phyloP scores from a whole-genome alignment of 129 eudicot genomes.

The Flaveria robusta region DNA sequence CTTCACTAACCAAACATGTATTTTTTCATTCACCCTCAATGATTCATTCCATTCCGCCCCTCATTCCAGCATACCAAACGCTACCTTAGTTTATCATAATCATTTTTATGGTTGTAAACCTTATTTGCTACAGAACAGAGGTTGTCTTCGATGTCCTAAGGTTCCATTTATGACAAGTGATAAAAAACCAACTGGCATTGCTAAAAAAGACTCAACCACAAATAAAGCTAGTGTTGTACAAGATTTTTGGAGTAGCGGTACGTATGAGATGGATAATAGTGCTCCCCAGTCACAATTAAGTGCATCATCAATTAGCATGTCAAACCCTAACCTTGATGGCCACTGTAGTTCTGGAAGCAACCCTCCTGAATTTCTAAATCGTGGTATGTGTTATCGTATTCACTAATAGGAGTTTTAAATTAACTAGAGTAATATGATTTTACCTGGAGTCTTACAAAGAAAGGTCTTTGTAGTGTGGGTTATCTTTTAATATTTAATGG shows the following conservation, averaged over 20 bases:
- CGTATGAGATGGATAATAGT: conserved; percentile 78
- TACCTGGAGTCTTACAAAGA: background rate
- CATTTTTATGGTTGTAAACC: conserved; percentile 57
- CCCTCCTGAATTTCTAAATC: conserved; percentile 74
- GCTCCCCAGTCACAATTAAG: conserved; percentile 75
- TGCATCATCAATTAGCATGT: conserved; percentile 65
- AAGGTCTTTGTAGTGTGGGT: background rate
- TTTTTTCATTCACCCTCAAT: too few species aligned
- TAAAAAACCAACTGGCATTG: conserved; percentile 60
- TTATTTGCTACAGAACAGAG: conserved; percentile 93
- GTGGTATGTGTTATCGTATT: conserved; percentile 44
- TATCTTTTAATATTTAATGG: background rate
- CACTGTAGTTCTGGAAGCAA: conserved; percentile 50
- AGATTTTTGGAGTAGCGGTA: conserved; percentile 74
- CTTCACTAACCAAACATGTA: too few species aligned
- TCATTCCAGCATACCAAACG: too few species aligned
- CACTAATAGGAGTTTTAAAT: background rate
- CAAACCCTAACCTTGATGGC: conserved; percentile 62
- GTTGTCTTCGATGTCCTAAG: conserved; percentile 90
- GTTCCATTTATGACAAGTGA: conserved; percentile 58
- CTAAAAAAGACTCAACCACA: conserved; percentile 36
- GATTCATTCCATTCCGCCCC: too few species aligned
- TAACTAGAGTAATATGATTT: background rate
- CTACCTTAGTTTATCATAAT: background rate
- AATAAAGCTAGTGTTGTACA: conserved; percentile 55